Conservation (phyloP, 2,329 filamentous ascomycete genomes). For the Penicillium psychrosexuale region DNA sequence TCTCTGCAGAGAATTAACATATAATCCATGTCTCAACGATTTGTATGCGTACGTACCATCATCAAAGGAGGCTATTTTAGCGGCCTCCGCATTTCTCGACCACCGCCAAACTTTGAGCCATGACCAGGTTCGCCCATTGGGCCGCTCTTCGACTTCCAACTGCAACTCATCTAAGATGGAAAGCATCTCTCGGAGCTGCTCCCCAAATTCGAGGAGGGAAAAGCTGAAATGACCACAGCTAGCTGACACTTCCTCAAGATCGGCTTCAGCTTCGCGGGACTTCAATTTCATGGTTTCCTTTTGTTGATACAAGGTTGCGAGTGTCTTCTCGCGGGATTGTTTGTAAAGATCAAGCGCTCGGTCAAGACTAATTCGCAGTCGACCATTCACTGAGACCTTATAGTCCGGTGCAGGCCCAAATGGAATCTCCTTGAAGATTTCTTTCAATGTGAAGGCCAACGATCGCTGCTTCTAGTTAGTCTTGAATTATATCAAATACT, state of each 20-base stretch:
- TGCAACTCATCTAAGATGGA: constrained; percentile 83
- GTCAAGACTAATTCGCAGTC: constrained; percentile 74
- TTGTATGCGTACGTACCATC: constrained; percentile 19
- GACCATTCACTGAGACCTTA: constrained; percentile 70
- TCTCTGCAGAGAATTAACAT: background rate
- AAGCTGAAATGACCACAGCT: constrained; percentile 97
- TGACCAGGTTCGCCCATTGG: constrained; percentile 67
- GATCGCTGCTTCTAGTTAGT: constrained; percentile 60
- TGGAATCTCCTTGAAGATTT: constrained; percentile 82
- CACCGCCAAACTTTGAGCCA: constrained; percentile 78
- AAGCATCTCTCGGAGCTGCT: constrained; percentile 80
- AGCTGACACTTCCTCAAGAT: constrained; percentile 96
- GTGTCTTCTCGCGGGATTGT: constrained; percentile 68
- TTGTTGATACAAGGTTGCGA: constrained; percentile 75
- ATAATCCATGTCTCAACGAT: background rate
- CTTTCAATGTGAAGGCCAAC: constrained; percentile 82
- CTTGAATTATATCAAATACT: background rate
- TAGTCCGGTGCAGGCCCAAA: constrained; percentile 68
- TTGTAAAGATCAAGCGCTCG: constrained; percentile 80
- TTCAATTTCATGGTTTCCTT: constrained; percentile 66
- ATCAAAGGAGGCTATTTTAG: constrained; percentile 25
- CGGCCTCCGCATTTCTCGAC: constrained; percentile 15
- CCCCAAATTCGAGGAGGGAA: constrained; percentile 82
- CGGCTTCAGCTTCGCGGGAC: constrained; percentile 75
- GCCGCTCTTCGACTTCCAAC: constrained; percentile 59